Evolutionary conservation across 805 yeast genomes (phyloP), one percentile per base, ranked within the genome.

Genomic region (Pichia nakasei): DNA sequence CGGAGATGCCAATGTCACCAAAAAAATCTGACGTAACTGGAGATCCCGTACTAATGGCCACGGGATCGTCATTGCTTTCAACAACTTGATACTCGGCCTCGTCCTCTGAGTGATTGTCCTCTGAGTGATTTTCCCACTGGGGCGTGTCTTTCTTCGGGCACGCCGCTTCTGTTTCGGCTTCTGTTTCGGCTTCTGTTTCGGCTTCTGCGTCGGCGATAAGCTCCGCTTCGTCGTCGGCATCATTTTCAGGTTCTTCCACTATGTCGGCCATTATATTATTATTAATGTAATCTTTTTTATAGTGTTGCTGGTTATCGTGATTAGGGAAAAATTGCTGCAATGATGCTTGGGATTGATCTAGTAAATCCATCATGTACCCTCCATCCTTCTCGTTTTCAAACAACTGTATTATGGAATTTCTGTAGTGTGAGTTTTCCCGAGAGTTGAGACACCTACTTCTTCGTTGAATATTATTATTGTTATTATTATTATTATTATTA

Each of bases 351-450:
- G 41, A 20, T 29, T 38, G 15, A 5, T 38, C 41, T 13, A 38
- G 29, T 24, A 33, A 22, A 39, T 11, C 13, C 42, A 39, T 39
- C 12, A 39, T n/a, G 24, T 22, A 33, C 3, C 33, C 32, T 17
- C 24, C 24, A 26, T 9, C 15, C 4, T 22, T 32, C 26, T 34
- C 41, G 18, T 37, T 22, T 13, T 24, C 13, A 17, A 38, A 27
- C 9, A 43, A 22, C n/a, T 38, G 24, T 5, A 43, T 26, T 13
- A 43, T 38, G 15, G 45, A 43, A 27, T 43, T 24, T 22, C 45
- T 43, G 20, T 37, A 42, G 21, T 20, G 15, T 21, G n/a, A 26
- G 18, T 20, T 34, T 41, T 19, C 34, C 32, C n/a, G 9, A 15
- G 22, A 22, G 19, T n/a, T 27, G n/a, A n/a, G n/a, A n/a, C n/a